Percentiles rank a stretch among this genome's conserved stretches.
phyloP scores from a whole-genome alignment of 2,329 filamentous ascomycete species.

The Fusarium pilosicola region DNA sequence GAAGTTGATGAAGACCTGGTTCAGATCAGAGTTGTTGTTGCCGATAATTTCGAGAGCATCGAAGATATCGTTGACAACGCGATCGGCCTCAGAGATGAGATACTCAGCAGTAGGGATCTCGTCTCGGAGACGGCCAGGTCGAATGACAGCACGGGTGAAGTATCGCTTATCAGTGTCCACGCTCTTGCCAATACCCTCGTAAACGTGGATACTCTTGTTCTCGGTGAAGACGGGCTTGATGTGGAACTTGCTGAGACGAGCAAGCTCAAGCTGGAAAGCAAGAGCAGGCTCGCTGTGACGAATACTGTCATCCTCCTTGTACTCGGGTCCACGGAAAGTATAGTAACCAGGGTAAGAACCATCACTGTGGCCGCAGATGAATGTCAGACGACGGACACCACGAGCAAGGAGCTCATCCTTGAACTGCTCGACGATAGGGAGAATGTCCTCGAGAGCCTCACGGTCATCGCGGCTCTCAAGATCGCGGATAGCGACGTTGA shows the following conservation, averaged over 20 bases:
- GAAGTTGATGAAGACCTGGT: conserved; percentile 99
- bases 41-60: conserved; percentile 98
- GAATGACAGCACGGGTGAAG: conserved; percentile 95
- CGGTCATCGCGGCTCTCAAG: conserved; percentile 84
- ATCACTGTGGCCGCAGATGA: conserved; percentile 95
- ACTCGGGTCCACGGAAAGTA: conserved; percentile 94
- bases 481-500: conserved; percentile 92
- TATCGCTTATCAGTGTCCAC: conserved; percentile 98
- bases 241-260: conserved; percentile 93
- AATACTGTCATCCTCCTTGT: conserved; percentile 92
- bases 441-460: conserved; percentile 81
- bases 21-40: conserved; percentile 98
- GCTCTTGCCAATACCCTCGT: conserved; percentile 94
- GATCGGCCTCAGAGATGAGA: conserved; percentile 95
- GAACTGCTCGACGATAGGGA: conserved; percentile 78
- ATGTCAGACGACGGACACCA: conserved; percentile 88
- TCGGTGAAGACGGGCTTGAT: conserved; percentile 99
- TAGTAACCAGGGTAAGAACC: conserved; percentile 97
- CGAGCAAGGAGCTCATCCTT: conserved; percentile 85
- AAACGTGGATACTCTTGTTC: conserved; percentile 99
- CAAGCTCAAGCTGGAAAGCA: conserved; percentile 98
- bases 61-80: conserved; percentile 96
- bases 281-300: conserved; percentile 96
- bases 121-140: conserved; percentile 91
- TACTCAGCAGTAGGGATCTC: conserved; percentile 99